phyloP scores from a whole-genome alignment of 345 rosid genomes.

The Moringa oleifera region DNA sequence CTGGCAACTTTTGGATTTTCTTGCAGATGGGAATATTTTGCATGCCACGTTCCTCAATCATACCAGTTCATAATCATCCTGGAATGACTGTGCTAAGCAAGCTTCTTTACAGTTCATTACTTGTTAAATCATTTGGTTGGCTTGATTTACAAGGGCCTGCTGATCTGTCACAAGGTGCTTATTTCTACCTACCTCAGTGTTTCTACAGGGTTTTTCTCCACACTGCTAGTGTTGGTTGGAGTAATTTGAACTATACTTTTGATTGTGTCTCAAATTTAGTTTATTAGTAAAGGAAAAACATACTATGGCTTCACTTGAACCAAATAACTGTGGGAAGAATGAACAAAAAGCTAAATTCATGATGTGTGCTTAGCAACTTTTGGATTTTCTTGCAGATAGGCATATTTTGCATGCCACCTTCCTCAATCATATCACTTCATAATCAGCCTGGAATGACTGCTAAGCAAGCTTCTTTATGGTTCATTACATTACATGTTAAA shows the following conservation, averaged over 20 bases:
- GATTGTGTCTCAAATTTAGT: too few species aligned
- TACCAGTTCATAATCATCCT: constrained; percentile 76
- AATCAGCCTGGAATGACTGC: constrained; percentile 76
- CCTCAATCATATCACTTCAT: constrained; percentile 66
- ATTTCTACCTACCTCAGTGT: not conserved
- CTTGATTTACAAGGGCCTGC: constrained; percentile 36
- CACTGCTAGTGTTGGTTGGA: too few species aligned
- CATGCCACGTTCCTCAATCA: constrained; percentile 65
- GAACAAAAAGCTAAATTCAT: too few species aligned
- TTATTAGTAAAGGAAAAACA: too few species aligned
- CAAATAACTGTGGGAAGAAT: too few species aligned
- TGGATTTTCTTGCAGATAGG: constrained; percentile 44
- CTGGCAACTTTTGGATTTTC: not conserved
- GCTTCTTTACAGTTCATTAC: constrained; percentile 60
- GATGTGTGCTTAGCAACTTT: too few species aligned
- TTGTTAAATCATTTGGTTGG: constrained; percentile 65
- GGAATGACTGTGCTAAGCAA: constrained; percentile 76
- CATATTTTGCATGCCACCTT: constrained; percentile 72
- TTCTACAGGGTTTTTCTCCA: too few species aligned
- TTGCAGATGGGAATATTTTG: constrained; percentile 72
- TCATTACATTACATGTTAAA: constrained; percentile 50
- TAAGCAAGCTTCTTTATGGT: constrained; percentile 69
- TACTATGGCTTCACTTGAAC: too few species aligned
- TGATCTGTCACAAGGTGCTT: constrained; percentile 55
- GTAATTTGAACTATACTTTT: too few species aligned